Base-by-base conservation (phyloP, 2,329 filamentous ascomycete genomes). In the Exophiala sideris region DNA sequence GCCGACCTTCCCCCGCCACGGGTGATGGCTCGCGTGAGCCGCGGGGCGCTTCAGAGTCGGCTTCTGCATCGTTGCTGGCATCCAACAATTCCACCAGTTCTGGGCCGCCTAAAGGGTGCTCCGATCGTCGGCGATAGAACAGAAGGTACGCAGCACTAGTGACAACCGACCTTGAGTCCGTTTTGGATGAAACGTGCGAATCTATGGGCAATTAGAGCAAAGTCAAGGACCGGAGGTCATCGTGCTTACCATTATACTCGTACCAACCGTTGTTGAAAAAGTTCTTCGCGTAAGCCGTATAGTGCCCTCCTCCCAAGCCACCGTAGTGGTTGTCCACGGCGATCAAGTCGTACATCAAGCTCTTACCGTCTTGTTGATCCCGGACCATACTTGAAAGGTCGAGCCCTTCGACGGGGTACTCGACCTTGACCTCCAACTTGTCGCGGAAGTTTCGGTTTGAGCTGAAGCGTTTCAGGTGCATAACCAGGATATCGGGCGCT, bases 241-340 rank as follows among this genome's bases (percentile, higher is more conserved):
- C 24, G 21, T 44, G 73, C 85, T 72, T 78, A 94, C 91, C 92
- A 70, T 99, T 97, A 71, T 95, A 97, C 63, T 95, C 89, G 70
- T 96, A 96, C 94, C 94, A 99, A 70, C 88, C 79, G 53, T 82
- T 82, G 66, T 95, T 90, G 57, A 88, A 79, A 71, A 96, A 96
- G 70, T 96, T 97, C 75, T 90, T 91, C 36, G 91, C 91, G 70
- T 86, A 91, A 24, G 94, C 94, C 16, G 91, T 97, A 74, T 99
- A 99, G 71, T 99, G 94, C 1, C 94, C 94, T 39, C 94, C 94
- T 56, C 91, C 91, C 35, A 99, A 81, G 29, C 91, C 90, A 57
- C 94, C 94, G 68, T 88, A 96, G 71, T 99, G 94, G 68, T 96
- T 92, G 71, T 99, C 94, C 1, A 99, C 91, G 11, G 87, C 94